Evolutionary conservation across 1,284 basidiomycete genomes (phyloP).

Genomic region (Mycosarcoma maydis): DNA sequence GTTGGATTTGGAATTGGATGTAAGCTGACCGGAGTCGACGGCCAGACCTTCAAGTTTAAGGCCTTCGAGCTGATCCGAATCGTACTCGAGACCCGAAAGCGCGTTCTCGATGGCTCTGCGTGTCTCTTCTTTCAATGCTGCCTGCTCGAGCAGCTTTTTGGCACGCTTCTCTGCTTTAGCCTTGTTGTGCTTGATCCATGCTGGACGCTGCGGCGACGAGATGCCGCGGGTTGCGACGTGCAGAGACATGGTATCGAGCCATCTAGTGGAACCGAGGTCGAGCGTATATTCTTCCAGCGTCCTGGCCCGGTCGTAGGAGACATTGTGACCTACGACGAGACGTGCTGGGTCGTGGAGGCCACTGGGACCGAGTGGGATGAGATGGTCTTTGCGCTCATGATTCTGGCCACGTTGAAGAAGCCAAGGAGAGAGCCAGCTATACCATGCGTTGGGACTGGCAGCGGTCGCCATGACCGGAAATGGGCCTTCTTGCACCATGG

Average conservation of each 20-base stretch:
- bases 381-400: slow-evolving; percentile 73
- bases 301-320: slow-evolving; percentile 89
- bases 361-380: slow-evolving; percentile 75
- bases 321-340: slow-evolving; percentile 90
- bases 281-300: slow-evolving; percentile 86
- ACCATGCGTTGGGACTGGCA: slow-evolving; percentile 85
- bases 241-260: slow-evolving; percentile 92
- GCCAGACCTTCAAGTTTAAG: slow-evolving; percentile 48
- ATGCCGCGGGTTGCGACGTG: slow-evolving; percentile 95
- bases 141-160: slow-evolving; percentile 68
- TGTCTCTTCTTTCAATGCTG: slow-evolving; percentile 65
- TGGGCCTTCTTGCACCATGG: slow-evolving; percentile 81
- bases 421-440: slow-evolving; percentile 95
- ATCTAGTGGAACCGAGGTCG: slow-evolving; percentile 78
- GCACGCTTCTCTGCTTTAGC: slow-evolving; percentile 70
- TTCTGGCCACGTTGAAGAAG: slow-evolving; percentile 75
- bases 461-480: slow-evolving; percentile 92
- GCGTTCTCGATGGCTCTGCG: slow-evolving; percentile 48
- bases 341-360: slow-evolving; percentile 65
- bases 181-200: slow-evolving; percentile 87
- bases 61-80: slow-evolving; percentile 45
- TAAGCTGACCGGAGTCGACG: slow-evolving; percentile 9
- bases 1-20: slow-evolving; percentile 1
- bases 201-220: slow-evolving; percentile 90
- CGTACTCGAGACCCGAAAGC: slow-evolving; percentile 45